phyloP scores from a whole-genome alignment of 805 yeast species.

The Kazachstania bromeliacearum region DNA sequence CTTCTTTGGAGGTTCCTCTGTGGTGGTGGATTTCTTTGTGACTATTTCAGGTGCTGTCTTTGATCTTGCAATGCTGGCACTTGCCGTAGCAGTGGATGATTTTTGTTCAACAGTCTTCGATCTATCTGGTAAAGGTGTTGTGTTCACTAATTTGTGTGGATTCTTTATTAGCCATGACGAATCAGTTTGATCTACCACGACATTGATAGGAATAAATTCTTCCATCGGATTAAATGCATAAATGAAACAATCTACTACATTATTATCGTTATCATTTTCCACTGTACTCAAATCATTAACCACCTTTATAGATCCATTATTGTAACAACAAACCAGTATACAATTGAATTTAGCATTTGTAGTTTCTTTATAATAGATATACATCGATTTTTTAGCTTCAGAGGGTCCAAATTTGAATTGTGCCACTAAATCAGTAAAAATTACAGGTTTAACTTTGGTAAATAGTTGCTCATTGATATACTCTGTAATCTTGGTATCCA shows the following conservation, averaged over 20 bases:
- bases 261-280: slow-evolving; percentile 7
- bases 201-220: slow-evolving; percentile 17
- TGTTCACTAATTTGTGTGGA: slow-evolving; percentile 8
- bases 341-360: slow-evolving; percentile 21
- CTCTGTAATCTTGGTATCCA: slow-evolving; percentile 2
- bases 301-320: slow-evolving; percentile 14
- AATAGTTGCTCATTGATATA: slow-evolving; percentile 20
- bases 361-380: slow-evolving; percentile 19
- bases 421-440: slow-evolving; percentile 23
- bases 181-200: slow-evolving; percentile 2
- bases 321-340: slow-evolving; percentile 18
- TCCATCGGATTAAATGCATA: slow-evolving; percentile 29
- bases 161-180: slow-evolving; percentile 11
- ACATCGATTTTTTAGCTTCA: slow-evolving; percentile 23
- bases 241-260: slow-evolving; percentile 25
- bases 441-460: slow-evolving; percentile 20
- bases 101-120: slow-evolving; percentile 11
- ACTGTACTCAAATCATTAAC: slow-evolving; percentile 13
- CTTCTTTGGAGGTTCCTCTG: neutral
- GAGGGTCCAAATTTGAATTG: slow-evolving; percentile 20
- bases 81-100: neutral
- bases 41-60: slow-evolving; percentile 6
- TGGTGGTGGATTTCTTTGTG: neutral
- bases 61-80: slow-evolving; percentile 1
- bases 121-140: slow-evolving; percentile 3